These are phyloP conservation scores for Exophiala spinifera DNA, from an alignment of 2,329 filamentous ascomycete species.

Conservation along the genomic window DNA sequence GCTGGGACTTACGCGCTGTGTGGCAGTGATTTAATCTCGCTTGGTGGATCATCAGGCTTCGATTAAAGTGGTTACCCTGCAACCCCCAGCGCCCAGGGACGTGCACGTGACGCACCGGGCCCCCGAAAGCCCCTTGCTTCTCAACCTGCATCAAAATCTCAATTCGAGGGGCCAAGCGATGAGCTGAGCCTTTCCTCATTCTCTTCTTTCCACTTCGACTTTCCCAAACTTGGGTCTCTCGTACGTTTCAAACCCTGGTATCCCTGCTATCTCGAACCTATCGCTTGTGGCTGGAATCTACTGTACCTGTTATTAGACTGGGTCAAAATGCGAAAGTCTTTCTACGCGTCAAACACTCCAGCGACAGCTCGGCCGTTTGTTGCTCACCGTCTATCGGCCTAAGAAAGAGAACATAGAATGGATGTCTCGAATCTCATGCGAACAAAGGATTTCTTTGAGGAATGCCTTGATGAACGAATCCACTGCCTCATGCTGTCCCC, in stretches of 20 bases:
- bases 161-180: not conserved
- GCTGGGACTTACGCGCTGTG: too few relatives aligned
- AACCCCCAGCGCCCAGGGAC: not conserved
- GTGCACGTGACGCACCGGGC: not conserved
- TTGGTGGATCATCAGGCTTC: not conserved
- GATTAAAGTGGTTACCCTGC: not conserved
- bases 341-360: constrained; percentile 1
- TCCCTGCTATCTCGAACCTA: not conserved
- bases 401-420: constrained; percentile 10
- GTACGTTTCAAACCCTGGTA: not conserved
- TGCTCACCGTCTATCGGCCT: not conserved
- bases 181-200: not conserved
- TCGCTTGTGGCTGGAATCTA: not conserved
- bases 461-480: constrained; percentile 7
- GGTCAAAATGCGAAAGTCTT: not conserved
- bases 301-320: not conserved
- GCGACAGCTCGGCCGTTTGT: not conserved
- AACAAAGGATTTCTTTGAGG: constrained; percentile 4
- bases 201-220: not conserved
- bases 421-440: not conserved
- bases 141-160: not conserved
- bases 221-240: not conserved
- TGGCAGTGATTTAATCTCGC: not conserved
- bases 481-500: not conserved
- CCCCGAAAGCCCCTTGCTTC: not conserved